phyloP scores from a whole-genome alignment of 2,329 filamentous ascomycete genomes.

The Aspergillus oerlinghausenensis region DNA sequence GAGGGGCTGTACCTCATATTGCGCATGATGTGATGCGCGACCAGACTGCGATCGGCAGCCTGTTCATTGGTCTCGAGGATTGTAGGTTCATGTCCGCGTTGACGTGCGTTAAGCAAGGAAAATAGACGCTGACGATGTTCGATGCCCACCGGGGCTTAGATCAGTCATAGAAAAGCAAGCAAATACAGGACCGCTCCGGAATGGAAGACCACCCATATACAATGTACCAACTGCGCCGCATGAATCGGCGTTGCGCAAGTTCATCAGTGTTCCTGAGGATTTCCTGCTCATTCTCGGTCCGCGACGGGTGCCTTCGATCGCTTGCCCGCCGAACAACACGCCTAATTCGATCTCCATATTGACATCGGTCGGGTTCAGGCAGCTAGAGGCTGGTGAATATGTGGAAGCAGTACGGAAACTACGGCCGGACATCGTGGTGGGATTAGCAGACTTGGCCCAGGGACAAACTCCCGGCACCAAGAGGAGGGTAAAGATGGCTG shows the following conservation, averaged over 20 bases:
- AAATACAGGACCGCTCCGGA: slow-evolving; percentile 30
- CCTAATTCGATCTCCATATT: slow-evolving; percentile 69
- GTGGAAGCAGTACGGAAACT: slow-evolving; percentile 59
- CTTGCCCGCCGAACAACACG: slow-evolving; percentile 64
- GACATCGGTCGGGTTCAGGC: slow-evolving; percentile 80
- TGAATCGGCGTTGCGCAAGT: slow-evolving; percentile 64
- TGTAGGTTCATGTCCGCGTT: slow-evolving; percentile 58
- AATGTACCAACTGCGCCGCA: slow-evolving; percentile 41
- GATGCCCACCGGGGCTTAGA: slow-evolving; percentile 31
- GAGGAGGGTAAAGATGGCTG: slow-evolving; percentile 75
- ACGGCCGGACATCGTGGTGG: slow-evolving; percentile 74
- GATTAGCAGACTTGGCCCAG: slow-evolving; percentile 68
- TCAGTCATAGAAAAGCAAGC: slow-evolving; percentile 58
- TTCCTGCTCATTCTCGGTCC: slow-evolving; percentile 69
- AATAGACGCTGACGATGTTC: slow-evolving; percentile 23
- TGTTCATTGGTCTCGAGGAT: slow-evolving; percentile 85
- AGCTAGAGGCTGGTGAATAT: slow-evolving; percentile 66
- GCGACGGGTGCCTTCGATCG: slow-evolving; percentile 70
- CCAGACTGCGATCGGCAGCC: slow-evolving; percentile 60
- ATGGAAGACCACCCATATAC: slow-evolving; percentile 44
- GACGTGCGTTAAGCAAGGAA: neutral
- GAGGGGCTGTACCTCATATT: slow-evolving; percentile 81
- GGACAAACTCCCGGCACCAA: slow-evolving; percentile 61
- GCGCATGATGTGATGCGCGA: slow-evolving; percentile 75
- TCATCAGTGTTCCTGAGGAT: slow-evolving; percentile 66